Base-by-base conservation (phyloP, 2,329 filamentous ascomycete species). In the Parascedosporium putredinis region DNA sequence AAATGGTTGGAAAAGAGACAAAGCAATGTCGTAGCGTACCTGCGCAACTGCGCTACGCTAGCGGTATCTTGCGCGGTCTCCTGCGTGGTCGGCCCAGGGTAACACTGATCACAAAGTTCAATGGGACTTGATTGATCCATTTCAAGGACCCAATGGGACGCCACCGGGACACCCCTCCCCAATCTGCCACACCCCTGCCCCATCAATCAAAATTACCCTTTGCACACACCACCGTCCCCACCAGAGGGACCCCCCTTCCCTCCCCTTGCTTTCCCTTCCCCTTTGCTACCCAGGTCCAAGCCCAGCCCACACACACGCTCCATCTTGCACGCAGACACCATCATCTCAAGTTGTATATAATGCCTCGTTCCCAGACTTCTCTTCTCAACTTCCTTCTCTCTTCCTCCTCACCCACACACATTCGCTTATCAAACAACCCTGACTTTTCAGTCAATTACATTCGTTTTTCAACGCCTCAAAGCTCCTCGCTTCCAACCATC, bases 391-490 rank as follows among this genome's bases (percentile, higher is more conserved):
- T 60, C 53, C 50, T 53, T 49, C 20, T 48, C 51, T 27, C 55
- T 62, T 61, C 55, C 53, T 56, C 55, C 56, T 69, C 69, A 73
- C 73, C 67, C 72, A 72, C 72, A 68, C 70, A 70, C 72, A 57
- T 56, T 62, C 69, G 59, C 64, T 70, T 58, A 55, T 56, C 63
- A 64, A 60, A 50, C 60, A 61, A 68, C 65, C 70, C 68, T 72
- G 73, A 74, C 73, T 74, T 65, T 71, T 69, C 60, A 74, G 75
- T 78, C 75, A 76, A 70, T 71, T 77, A 67, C 75, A 75, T 66
- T 78, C 75, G 72, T 78, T 78, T 66, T 58, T 45, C 49, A 54
- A 50, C 47, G 49, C 45, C 50, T 23, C 51, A 56, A 58, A 53
- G 53, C 55, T 54, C 56, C 59, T 57, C 54, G 59, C 44, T 31